phyloP scores from a whole-genome alignment of 2,329 filamentous ascomycete genomes.

The Colletotrichum ledebouriae region DNA sequence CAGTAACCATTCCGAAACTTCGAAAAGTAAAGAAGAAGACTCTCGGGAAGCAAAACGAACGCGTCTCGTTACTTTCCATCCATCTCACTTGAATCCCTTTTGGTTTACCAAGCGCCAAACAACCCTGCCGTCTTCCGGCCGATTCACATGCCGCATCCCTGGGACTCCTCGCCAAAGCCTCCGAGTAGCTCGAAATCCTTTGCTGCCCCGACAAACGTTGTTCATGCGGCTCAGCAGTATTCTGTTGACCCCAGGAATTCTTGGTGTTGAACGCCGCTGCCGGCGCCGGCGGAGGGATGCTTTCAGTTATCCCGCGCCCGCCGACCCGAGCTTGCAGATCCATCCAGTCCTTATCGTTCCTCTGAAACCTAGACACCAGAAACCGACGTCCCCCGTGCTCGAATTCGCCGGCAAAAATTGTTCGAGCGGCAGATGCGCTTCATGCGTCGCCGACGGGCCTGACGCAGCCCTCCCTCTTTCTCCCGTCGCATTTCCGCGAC shows the following conservation, averaged over 20 bases:
- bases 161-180: not conserved
- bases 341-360: conserved; percentile 18
- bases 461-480: not conserved
- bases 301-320: not conserved
- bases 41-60: too few species aligned
- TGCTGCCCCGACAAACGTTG: not conserved
- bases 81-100: not conserved
- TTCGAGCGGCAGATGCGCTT: conserved; percentile 14
- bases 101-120: not conserved
- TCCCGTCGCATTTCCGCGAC: conserved; percentile 9
- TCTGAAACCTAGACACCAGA: conserved; percentile 8
- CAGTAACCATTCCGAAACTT: too few species aligned
- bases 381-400: conserved; percentile 16
- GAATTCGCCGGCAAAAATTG: conserved; percentile 23
- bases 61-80: not conserved
- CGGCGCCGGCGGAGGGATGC: not conserved
- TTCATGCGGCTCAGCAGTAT: too few species aligned
- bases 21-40: too few species aligned
- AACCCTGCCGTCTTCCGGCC: not conserved
- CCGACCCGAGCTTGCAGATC: not conserved
- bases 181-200: not conserved
- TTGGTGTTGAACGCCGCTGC: too few species aligned
- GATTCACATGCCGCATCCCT: not conserved
- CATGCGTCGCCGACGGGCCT: conserved; percentile 21
- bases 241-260: too few species aligned